Evolutionary conservation across 2,329 filamentous ascomycete genomes (phyloP), one percentile per base, ranked within the genome.

Genomic region (Ceratocystis lukuohia): DNA sequence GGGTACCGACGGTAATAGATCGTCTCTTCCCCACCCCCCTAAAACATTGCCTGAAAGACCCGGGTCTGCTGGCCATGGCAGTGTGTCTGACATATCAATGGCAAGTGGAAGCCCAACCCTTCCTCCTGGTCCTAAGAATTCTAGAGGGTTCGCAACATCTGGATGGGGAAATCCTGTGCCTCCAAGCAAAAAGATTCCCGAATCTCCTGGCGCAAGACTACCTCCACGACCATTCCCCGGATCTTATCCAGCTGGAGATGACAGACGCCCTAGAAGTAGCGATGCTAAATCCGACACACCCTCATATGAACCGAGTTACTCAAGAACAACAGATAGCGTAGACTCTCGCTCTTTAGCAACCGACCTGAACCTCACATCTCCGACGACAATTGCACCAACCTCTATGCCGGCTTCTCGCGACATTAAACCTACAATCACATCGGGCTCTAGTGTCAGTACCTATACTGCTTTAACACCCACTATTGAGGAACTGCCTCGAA

Each of bases 161-260:
- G 44, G 22, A 72, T 85, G 82, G 82, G 80, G 82, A 67, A 83
- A 83, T 63, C 80, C 81, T 2, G 79, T 77, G 33, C 70, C 81
- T 5, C 69, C 70, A 4, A 71, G 69, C 3, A 82, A 80, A 72
- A 80, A 80, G 67, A 73, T 75, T 0, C 78, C 80, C 1, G 80
- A 82, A 20, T 83, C 80, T 1, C 81, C 82, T 76, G 81, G 66
- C 79, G 80, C 1, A 80, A 80, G 68, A 81, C 46, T 67, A 17
- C 66, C 66, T 5, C 66, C 66, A 30, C 57, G 66, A 41, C 65
- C 65, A 1, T 65, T 62, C 20, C 66, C 66, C 15, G 63, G 63
- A 2, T 62, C 46, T 25, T 74, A 76, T 22, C 72, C 66, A 12
- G 64, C 62, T 28, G 77, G 80, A 2, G 75, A 76, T 25, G 75